These are phyloP conservation scores for Trichoderma erinaceum DNA, from an alignment of 495 filamentous ascomycete genomes.

Conservation along the genomic window DNA sequence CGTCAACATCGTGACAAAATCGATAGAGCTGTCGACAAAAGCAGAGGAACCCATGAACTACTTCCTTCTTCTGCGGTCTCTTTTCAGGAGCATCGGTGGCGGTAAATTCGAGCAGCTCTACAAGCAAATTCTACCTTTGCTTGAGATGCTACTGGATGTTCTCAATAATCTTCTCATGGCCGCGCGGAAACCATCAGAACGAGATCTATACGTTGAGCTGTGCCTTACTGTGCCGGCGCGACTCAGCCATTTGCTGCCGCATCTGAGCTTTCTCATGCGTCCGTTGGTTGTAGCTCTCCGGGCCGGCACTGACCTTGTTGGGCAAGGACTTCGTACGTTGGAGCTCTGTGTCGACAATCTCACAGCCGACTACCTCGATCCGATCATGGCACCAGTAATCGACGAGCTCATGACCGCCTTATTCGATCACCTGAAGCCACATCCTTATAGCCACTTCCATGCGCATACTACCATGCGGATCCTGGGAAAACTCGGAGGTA, in stretches of 20 bases:
- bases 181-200: slow-evolving; percentile 79
- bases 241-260: slow-evolving; percentile 92
- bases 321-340: slow-evolving; percentile 86
- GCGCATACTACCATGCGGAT: slow-evolving; percentile 98
- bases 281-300: slow-evolving; percentile 90
- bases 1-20: slow-evolving; percentile 90
- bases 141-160: slow-evolving; percentile 96
- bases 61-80: slow-evolving; percentile 82
- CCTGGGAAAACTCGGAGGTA: slow-evolving; percentile 89
- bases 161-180: slow-evolving; percentile 88
- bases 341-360: slow-evolving; percentile 98
- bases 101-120: slow-evolving; percentile 96
- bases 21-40: slow-evolving; percentile 88
- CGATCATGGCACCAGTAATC: slow-evolving; percentile 98
- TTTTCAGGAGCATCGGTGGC: slow-evolving; percentile 95
- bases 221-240: slow-evolving; percentile 93
- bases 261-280: slow-evolving; percentile 94
- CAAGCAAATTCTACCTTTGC: slow-evolving; percentile 90
- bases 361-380: slow-evolving; percentile 94
- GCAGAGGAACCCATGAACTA: slow-evolving; percentile 99
- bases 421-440: slow-evolving; percentile 87
- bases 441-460: slow-evolving; percentile 93
- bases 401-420: slow-evolving; percentile 96
- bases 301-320: slow-evolving; percentile 86
- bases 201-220: slow-evolving; percentile 95